Conservation (phyloP, 108 stramenopile species). For the Aureococcus anophagefferens region DNA sequence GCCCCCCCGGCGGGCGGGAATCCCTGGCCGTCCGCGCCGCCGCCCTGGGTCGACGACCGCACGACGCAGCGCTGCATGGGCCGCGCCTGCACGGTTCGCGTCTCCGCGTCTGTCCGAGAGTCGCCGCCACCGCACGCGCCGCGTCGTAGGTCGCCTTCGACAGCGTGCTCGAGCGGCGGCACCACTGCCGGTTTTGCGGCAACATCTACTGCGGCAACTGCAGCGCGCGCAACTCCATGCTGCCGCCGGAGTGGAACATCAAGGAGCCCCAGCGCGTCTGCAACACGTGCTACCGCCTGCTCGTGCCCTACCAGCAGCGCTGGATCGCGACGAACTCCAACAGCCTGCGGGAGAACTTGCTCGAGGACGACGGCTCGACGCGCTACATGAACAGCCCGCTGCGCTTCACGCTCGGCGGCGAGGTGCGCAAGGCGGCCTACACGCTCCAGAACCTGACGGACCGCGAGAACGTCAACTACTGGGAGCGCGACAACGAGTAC, state of each 20-base stretch:
- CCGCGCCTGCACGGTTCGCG: not conserved
- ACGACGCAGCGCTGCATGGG: not conserved
- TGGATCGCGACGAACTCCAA: constrained; percentile 11
- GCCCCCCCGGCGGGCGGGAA: too few species aligned
- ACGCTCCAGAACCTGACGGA: constrained; percentile 34
- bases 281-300: constrained; percentile 10
- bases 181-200: constrained; percentile 33
- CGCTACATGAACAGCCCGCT: constrained; percentile 30
- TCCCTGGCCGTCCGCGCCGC: not conserved
- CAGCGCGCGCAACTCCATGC: constrained; percentile 9
- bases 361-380: not conserved
- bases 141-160: constrained; percentile 48
- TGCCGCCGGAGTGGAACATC: constrained; percentile 15
- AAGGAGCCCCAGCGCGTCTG: constrained; percentile 22
- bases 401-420: constrained; percentile 36
- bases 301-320: constrained; percentile 17
- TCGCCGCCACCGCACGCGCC: too few species aligned
- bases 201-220: constrained; percentile 24
- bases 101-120: too few species aligned
- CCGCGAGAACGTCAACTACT: not conserved
- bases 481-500: not conserved
- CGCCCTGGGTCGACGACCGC: not conserved
- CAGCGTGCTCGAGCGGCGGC: constrained; percentile 34
- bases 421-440: constrained; percentile 41
- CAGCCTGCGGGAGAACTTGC: not conserved